phyloP scores from a whole-genome alignment of 495 filamentous ascomycete species.

The Copromyces sp. region DNA sequence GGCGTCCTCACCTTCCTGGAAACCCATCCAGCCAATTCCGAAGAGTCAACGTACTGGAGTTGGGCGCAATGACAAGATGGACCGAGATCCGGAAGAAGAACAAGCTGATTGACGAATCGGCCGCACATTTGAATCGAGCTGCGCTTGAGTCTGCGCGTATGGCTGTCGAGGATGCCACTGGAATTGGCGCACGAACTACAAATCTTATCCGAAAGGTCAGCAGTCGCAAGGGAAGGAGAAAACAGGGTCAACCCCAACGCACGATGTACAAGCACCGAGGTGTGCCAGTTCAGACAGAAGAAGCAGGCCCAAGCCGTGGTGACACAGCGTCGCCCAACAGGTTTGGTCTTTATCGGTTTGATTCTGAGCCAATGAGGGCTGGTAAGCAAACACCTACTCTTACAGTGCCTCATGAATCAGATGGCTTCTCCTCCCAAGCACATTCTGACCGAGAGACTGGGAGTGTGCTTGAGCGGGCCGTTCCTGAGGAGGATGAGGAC shows the following conservation, averaged over 20 bases:
- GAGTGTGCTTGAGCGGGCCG: not conserved
- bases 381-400: not conserved
- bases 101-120: constrained; percentile 39
- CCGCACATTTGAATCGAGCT: constrained; percentile 30
- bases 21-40: constrained; percentile 56
- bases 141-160: constrained; percentile 26
- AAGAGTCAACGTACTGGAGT: constrained; percentile 55
- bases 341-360: not conserved
- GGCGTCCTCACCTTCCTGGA: constrained; percentile 57
- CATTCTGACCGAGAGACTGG: not conserved
- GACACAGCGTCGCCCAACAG: not conserved
- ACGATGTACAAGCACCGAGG: not conserved
- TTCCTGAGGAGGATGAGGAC: constrained; percentile 7
- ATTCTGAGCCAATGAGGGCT: not conserved
- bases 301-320: not conserved
- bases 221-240: constrained; percentile 17
- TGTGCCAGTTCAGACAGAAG: not conserved
- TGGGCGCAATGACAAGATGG: constrained; percentile 54
- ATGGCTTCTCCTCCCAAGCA: not conserved
- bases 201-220: constrained; percentile 28
- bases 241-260: not conserved
- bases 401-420: not conserved
- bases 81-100: constrained; percentile 62
- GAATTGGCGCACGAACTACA: constrained; percentile 20
- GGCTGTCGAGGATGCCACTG: constrained; percentile 22